phyloP scores from a whole-genome alignment of 2,329 filamentous ascomycete species.

The Colletotrichum shisoi region DNA sequence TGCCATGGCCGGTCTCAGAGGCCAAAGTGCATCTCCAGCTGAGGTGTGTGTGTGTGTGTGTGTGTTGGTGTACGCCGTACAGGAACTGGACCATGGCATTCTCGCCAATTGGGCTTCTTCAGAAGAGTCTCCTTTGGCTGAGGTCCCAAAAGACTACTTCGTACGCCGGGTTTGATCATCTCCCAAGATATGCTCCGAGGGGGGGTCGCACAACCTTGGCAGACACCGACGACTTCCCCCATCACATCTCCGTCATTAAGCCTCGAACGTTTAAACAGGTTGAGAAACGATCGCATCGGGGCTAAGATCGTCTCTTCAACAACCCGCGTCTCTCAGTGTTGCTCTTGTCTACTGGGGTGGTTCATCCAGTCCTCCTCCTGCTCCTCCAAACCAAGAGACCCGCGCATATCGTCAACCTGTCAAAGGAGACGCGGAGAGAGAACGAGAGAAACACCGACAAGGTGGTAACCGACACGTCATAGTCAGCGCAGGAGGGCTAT shows the following conservation, averaged over 20 bases:
- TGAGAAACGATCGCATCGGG: neutral
- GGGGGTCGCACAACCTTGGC: neutral
- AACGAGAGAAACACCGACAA: neutral
- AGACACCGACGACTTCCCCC: neutral
- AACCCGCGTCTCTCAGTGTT: neutral
- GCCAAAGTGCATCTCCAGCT: neutral
- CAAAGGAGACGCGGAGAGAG: too few relatives aligned
- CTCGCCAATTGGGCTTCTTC: neutral
- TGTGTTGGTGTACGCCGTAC: neutral
- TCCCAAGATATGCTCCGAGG: neutral
- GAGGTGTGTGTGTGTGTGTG: neutral
- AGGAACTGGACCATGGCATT: neutral
- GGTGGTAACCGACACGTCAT: constrained; percentile 34
- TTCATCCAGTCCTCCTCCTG: neutral
- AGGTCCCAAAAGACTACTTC: neutral
- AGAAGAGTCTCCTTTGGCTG: neutral
- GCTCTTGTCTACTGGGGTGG: neutral
- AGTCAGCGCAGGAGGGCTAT: constrained; percentile 25
- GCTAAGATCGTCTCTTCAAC: neutral
- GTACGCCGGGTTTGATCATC: neutral
- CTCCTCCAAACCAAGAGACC: neutral
- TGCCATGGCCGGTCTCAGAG: neutral
- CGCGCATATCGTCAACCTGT: neutral
- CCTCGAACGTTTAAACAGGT: neutral
- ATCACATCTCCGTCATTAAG: neutral